Evolutionary conservation across 2,329 filamentous ascomycete genomes (phyloP).

Genomic region (Pestalotiopsis sp.): DNA sequence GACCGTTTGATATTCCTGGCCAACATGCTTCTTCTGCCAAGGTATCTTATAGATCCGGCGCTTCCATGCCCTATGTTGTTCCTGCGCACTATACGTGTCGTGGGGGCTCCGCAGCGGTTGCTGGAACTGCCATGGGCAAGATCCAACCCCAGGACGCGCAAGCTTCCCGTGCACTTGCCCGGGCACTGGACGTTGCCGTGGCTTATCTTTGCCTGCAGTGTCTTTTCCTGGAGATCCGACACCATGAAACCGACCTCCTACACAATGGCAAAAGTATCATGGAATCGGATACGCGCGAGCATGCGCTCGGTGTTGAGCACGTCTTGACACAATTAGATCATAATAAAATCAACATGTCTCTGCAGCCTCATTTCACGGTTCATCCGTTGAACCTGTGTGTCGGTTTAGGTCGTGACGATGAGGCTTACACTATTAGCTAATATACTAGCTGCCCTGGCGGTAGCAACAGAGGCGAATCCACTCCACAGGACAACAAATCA

Average conservation of each 20-base stretch:
- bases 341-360: not conserved
- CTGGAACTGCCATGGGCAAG: not conserved
- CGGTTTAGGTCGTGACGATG: constrained; percentile 19
- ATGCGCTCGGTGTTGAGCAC: not conserved
- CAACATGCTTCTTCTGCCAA: constrained; percentile 9
- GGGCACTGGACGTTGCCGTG: not conserved
- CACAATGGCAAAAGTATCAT: not conserved
- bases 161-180: not conserved
- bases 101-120: not conserved
- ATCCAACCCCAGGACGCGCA: not conserved
- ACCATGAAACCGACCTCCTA: constrained; percentile 12
- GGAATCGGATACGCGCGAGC: not conserved
- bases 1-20: constrained; percentile 17
- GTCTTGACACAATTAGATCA: not conserved
- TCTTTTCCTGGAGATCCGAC: not conserved
- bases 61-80: not conserved
- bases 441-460: constrained; percentile 33
- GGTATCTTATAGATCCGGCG: not conserved
- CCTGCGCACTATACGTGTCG: not conserved
- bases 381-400: not conserved
- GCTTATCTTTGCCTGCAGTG: not conserved
- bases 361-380: not conserved
- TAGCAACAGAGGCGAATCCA: constrained; percentile 26
- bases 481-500: constrained; percentile 20
- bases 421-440: constrained; percentile 21